Percentiles rank a stretch among this genome's conserved stretches.
Conservation (phyloP, 2,329 filamentous ascomycete species). For the Hypoxylon rubiginosum region DNA sequence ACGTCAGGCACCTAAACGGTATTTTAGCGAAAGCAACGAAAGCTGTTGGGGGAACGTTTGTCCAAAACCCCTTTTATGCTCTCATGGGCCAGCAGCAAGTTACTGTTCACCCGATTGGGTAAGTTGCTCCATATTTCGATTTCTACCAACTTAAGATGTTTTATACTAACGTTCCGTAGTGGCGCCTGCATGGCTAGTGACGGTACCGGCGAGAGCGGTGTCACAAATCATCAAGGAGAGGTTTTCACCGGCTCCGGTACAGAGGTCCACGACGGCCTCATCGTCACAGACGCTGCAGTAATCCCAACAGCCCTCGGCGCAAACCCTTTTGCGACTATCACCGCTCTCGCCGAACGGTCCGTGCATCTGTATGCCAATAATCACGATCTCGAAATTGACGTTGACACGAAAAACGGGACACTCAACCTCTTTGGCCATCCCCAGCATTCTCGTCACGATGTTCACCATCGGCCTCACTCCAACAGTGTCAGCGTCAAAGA, state of each 20-base stretch:
- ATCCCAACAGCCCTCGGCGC: slow-evolving; percentile 74
- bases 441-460: slow-evolving; percentile 49
- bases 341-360: slow-evolving; percentile 75
- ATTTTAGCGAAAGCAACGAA: slow-evolving; percentile 67
- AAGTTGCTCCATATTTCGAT: slow-evolving; percentile 43
- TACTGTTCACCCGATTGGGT: slow-evolving; percentile 76
- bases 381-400: slow-evolving; percentile 60
- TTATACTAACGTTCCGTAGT: slow-evolving; percentile 50
- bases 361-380: slow-evolving; percentile 64
- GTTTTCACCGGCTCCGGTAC: slow-evolving; percentile 66
- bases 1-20: slow-evolving; percentile 66
- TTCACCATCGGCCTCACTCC: slow-evolving; percentile 49
- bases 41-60: slow-evolving; percentile 70
- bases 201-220: slow-evolving; percentile 68
- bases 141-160: neutral
- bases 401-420: slow-evolving; percentile 58
- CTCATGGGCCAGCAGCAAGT: slow-evolving; percentile 69
- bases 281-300: slow-evolving; percentile 72
- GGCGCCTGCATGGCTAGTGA: slow-evolving; percentile 74
- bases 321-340: slow-evolving; percentile 78
- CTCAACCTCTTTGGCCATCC: slow-evolving; percentile 70
- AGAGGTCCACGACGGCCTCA: slow-evolving; percentile 68
- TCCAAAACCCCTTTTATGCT: slow-evolving; percentile 70
- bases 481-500: slow-evolving; percentile 37
- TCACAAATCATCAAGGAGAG: slow-evolving; percentile 72